Evolutionary conservation across 140 eudicot species (phyloP).

Genomic region (Erigeron philadelphicus): DNA sequence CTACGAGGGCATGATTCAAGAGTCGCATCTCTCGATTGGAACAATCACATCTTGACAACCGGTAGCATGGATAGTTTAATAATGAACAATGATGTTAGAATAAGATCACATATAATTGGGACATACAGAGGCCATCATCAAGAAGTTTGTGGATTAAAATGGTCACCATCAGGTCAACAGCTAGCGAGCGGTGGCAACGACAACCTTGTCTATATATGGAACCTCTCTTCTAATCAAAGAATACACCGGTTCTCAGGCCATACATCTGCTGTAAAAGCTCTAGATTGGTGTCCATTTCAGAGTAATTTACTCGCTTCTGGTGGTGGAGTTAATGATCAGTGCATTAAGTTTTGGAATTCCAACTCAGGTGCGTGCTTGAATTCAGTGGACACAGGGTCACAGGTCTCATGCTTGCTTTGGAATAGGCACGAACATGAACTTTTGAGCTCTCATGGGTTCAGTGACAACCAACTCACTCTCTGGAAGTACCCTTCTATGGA

Average conservation of each 20-base stretch:
- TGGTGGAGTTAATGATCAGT: background rate
- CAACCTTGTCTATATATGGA: slow-evolving; percentile 48
- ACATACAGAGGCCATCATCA: slow-evolving; percentile 8
- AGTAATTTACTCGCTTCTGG: background rate
- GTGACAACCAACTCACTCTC: slow-evolving; percentile 43
- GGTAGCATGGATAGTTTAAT: slow-evolving; percentile 36
- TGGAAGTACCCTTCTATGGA: slow-evolving; percentile 69
- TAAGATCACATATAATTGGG: background rate
- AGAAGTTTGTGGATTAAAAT: slow-evolving; percentile 22
- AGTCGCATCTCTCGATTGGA: background rate
- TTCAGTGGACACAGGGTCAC: background rate
- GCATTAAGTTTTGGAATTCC: background rate
- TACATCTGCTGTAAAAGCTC: too few relatives aligned
- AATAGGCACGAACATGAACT: slow-evolving; percentile 21
- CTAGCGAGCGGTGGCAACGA: slow-evolving; percentile 39
- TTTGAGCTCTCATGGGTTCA: slow-evolving; percentile 57
- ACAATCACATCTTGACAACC: background rate
- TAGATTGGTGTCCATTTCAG: background rate
- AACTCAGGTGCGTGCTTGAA: background rate
- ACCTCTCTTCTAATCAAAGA: slow-evolving; percentile 31
- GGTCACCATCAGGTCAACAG: background rate
- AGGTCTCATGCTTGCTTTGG: background rate
- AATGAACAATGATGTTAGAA: background rate
- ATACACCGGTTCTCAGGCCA: slow-evolving; percentile 21
- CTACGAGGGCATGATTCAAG: background rate